phyloP scores from a whole-genome alignment of 345 rosid species.

The Mercurialis annua region DNA sequence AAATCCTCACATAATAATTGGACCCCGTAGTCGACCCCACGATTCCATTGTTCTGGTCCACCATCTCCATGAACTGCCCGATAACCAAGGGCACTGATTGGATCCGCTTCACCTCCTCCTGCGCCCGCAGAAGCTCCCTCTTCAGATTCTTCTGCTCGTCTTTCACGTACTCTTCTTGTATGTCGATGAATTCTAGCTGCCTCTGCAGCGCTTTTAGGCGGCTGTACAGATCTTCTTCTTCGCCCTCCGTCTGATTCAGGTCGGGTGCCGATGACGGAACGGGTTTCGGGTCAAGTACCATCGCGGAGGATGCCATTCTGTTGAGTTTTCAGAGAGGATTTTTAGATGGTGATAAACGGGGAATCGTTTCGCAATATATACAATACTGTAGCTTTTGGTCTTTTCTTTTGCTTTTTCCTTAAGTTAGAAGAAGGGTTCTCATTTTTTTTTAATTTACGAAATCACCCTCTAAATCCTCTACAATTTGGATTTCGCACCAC shows the following conservation, averaged over 20 bases:
- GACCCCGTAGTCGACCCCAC: slow-evolving; percentile 99
- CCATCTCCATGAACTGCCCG: slow-evolving; percentile 99
- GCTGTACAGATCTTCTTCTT: slow-evolving; percentile 88
- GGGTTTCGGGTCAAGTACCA: slow-evolving; percentile 59
- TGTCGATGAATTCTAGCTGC: slow-evolving; percentile 86
- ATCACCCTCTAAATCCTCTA: neutral
- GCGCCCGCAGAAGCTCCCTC: slow-evolving; percentile 83
- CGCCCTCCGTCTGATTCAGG: slow-evolving; percentile 17
- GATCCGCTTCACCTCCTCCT: slow-evolving; percentile 97
- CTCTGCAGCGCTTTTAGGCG: slow-evolving; percentile 70
- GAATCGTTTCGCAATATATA: neutral
- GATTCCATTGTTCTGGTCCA: slow-evolving; percentile 95
- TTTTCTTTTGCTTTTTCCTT: neutral
- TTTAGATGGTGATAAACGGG: neutral
- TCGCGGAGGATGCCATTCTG: slow-evolving; percentile 50
- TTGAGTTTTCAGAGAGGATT: too few relatives aligned
- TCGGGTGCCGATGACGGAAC: slow-evolving; percentile 25
- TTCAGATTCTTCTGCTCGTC: slow-evolving; percentile 96
- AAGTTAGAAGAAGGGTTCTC: too few relatives aligned
- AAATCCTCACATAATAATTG: slow-evolving; percentile 86
- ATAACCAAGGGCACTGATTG: slow-evolving; percentile 95
- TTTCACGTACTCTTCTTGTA: slow-evolving; percentile 92
- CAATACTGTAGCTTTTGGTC: neutral
- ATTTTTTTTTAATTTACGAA: neutral
- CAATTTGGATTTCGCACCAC: too few relatives aligned